A percentile compares a stretch with the other conserved stretches of the same genome.
Evolutionary conservation across 2,329 filamentous ascomycete genomes (phyloP).

Genomic region (Colletotrichum theobromicola): DNA sequence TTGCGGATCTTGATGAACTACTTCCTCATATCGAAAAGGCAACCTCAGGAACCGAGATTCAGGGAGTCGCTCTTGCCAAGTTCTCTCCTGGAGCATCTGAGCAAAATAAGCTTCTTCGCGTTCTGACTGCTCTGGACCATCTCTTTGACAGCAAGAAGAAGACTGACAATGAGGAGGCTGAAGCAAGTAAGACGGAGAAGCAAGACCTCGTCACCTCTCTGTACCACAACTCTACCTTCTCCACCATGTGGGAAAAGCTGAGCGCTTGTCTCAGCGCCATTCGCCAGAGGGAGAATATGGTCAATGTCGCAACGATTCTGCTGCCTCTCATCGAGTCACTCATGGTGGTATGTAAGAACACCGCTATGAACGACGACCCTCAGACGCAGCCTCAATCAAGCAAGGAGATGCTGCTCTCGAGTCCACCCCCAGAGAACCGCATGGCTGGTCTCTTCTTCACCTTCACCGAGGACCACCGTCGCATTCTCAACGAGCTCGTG

Average conservation of each 20-base stretch:
- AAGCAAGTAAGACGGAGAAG: slow-evolving; percentile 66
- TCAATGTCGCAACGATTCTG: slow-evolving; percentile 95
- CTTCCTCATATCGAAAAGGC: slow-evolving; percentile 87
- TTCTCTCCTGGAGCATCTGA: slow-evolving; percentile 97
- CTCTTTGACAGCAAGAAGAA: slow-evolving; percentile 85
- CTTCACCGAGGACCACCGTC: slow-evolving; percentile 96
- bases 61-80: slow-evolving; percentile 90
- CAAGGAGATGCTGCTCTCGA: slow-evolving; percentile 73
- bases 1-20: slow-evolving; percentile 83
- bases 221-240: slow-evolving; percentile 91
- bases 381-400: slow-evolving; percentile 43
- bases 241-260: slow-evolving; percentile 88
- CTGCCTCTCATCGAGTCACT: slow-evolving; percentile 93
- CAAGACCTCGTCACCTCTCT: slow-evolving; percentile 86
- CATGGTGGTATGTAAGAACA: slow-evolving; percentile 99
- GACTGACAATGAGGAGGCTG: slow-evolving; percentile 51
- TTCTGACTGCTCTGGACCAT: slow-evolving; percentile 93
- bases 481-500: slow-evolving; percentile 97
- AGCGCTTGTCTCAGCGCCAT: slow-evolving; percentile 89
- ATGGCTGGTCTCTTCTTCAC: slow-evolving; percentile 95
- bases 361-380: slow-evolving; percentile 74
- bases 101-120: slow-evolving; percentile 92
- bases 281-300: slow-evolving; percentile 89
- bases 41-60: slow-evolving; percentile 89
- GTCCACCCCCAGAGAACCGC: slow-evolving; percentile 76